Base-by-base conservation (phyloP, 2,329 filamentous ascomycete genomes). In the Macrophomina pseudophaseolina region DNA sequence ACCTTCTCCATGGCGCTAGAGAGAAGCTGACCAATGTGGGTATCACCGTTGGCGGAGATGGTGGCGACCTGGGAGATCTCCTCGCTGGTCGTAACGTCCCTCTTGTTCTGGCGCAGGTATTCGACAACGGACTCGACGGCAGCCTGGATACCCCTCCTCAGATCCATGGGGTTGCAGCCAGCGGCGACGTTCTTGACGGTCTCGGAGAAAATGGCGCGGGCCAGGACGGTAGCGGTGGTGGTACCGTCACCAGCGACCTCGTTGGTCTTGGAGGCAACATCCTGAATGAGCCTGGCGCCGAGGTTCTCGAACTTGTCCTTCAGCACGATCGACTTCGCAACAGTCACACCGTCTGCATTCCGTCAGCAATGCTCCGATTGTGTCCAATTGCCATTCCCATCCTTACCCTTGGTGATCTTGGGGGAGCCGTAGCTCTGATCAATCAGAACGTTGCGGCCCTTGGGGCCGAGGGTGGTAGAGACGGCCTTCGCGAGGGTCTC, bases 301-400 rank as follows among this genome's bases (percentile, higher is more conserved):
- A 99, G 92, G 87, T 99, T 99, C 86, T 99, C 95, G 82, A 97
- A 99, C 85, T 98, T 98, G 87, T 99, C 95, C 87, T 99, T 90
- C 72, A 99, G 89, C 71, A 88, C 88, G 76, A 99, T 91, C 70
- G 94, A 93, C 84, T 91, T 94, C 68, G 82, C 82, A 71, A 85
- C 83, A 46, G 83, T 84, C 48, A 85, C 83, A 81, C 83, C 83
- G 72, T 85, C 83, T 84, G 59, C 5, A 16, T 23, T 18, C 30
- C 42, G 52, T 66, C 65, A 66, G 65, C 58, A 33, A 18, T 46
- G 70, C 23, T 75, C 49, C 75, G 71, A 67, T 66, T 66, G 63
- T 64, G 33, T 33, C 65, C 64, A 53, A 42, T 66, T n/a, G 44
- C 35, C 23, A 33, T 7, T 12, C 5, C 18, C 5, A 18, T 32